A percentile compares a stretch with the other conserved stretches of the same genome.
Conservation (phyloP, 2,329 filamentous ascomycete species). For the Colletotrichum incanum region DNA sequence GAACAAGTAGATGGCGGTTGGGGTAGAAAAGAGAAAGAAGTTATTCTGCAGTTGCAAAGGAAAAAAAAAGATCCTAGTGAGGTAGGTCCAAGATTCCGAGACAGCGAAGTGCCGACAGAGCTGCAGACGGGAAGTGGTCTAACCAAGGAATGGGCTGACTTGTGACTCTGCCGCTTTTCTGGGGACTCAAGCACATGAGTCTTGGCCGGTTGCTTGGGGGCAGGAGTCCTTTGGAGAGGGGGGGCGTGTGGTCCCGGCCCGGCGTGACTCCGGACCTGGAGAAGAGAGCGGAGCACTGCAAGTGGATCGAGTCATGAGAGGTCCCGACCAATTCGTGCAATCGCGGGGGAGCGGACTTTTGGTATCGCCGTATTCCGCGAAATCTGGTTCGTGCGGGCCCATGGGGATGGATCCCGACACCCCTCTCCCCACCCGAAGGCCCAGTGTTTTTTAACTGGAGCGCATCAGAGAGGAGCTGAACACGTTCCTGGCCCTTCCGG, state of each 20-base stretch:
- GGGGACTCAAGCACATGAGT: conserved; percentile 5
- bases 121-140: conserved; percentile 29
- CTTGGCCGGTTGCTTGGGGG: conserved; percentile 6
- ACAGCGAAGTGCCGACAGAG: conserved; percentile 42
- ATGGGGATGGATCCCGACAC: neutral
- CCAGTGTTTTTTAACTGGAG: conserved; percentile 33
- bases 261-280: conserved; percentile 23
- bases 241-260: neutral
- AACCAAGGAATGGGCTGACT: conserved; percentile 37
- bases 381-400: neutral
- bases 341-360: conserved; percentile 15
- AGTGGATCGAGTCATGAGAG: conserved; percentile 24
- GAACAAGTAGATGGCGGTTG: conserved; percentile 6
- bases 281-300: neutral
- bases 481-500: conserved; percentile 16
- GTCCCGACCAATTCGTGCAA: conserved; percentile 11
- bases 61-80: conserved; percentile 22
- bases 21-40: conserved; percentile 21
- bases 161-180: conserved; percentile 36
- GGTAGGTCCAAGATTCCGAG: conserved; percentile 33
- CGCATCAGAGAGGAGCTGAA: conserved; percentile 20
- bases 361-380: conserved; percentile 14
- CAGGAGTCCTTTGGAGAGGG: conserved; percentile 17
- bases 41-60: neutral
- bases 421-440: neutral